Percentiles rank a stretch among this genome's conserved stretches.
Evolutionary conservation across 192 early-diverging fungal genomes (phyloP).

Genomic region (Entomortierella beljakovae): DNA sequence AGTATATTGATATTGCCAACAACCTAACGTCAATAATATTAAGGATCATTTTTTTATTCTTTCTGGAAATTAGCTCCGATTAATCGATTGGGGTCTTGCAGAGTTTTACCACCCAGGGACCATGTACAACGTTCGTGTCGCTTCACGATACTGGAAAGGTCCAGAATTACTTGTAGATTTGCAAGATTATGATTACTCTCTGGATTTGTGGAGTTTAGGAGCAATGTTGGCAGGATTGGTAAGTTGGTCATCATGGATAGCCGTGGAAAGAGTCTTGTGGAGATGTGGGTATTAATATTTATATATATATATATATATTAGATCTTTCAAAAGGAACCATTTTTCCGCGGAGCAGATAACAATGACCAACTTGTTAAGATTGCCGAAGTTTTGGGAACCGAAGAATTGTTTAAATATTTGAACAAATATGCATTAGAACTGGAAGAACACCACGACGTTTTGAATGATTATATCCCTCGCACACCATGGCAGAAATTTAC

Average conservation of each 20-base stretch:
- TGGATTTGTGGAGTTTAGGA: constrained; percentile 99
- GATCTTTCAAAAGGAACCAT: constrained; percentile 98
- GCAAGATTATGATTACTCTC: constrained; percentile 97
- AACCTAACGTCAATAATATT: no score
- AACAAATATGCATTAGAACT: constrained; percentile 95
- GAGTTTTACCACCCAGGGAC: constrained; percentile 98
- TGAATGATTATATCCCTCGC: constrained; percentile 85
- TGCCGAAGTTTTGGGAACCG: constrained; percentile 96
- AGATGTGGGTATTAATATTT: no score
- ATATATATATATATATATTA: constrained; percentile 26
- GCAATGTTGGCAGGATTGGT: constrained; percentile 99
- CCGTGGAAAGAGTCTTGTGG: background rate
- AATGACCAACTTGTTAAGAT: constrained; percentile 99
- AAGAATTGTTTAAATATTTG: constrained; percentile 91
- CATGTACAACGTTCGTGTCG: constrained; percentile 97
- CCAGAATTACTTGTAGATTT: constrained; percentile 98
- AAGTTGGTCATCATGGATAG: constrained; percentile 10
- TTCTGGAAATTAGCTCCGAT: constrained; percentile 68
- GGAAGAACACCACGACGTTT: constrained; percentile 85
- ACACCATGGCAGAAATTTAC: constrained; percentile 92
- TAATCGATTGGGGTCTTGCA: constrained; percentile 99
- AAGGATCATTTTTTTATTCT: background rate
- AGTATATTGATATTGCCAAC: background rate
- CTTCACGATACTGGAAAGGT: constrained; percentile 99
- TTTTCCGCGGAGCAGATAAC: constrained; percentile 98